phyloP scores from a whole-genome alignment of 2,329 filamentous ascomycete species.

The Pseudocercospora crystallina region DNA sequence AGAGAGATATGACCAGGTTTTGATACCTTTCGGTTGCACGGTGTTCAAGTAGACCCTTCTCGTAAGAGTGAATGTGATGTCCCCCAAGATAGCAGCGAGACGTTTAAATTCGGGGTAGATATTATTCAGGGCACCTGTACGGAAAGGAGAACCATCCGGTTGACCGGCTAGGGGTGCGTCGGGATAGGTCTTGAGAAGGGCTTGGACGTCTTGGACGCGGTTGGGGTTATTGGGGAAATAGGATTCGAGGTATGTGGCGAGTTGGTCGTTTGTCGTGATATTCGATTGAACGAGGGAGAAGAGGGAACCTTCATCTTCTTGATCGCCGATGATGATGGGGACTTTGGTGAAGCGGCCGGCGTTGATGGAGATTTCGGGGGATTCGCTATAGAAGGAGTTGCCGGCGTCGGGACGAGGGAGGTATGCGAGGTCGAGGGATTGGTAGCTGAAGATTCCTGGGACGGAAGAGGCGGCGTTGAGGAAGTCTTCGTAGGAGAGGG shows the following conservation, averaged over 20 bases:
- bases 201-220: slow-evolving; percentile 41
- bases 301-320: slow-evolving; percentile 67
- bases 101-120: slow-evolving; percentile 77
- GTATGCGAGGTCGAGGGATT: slow-evolving; percentile 65
- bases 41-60: slow-evolving; percentile 63
- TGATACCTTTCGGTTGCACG: slow-evolving; percentile 52
- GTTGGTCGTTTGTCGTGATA: slow-evolving; percentile 59
- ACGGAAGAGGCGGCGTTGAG: slow-evolving; percentile 69
- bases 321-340: slow-evolving; percentile 65
- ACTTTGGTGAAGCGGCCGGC: slow-evolving; percentile 40
- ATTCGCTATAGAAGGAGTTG: slow-evolving; percentile 60
- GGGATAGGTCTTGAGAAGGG: slow-evolving; percentile 63
- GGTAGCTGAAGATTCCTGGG: slow-evolving; percentile 65
- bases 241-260: slow-evolving; percentile 63
- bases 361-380: slow-evolving; percentile 59
- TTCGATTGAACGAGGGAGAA: slow-evolving; percentile 65
- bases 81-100: slow-evolving; percentile 69
- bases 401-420: slow-evolving; percentile 66
- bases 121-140: slow-evolving; percentile 67
- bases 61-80: slow-evolving; percentile 71
- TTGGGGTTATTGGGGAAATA: slow-evolving; percentile 55
- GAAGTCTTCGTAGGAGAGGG: slow-evolving; percentile 32
- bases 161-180: slow-evolving; percentile 41
- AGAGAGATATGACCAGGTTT: slow-evolving; percentile 74
- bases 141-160: slow-evolving; percentile 69